Evolutionary conservation across 2,329 filamentous ascomycete genomes (phyloP), one percentile per base, ranked within the genome.

Genomic region (Penicillium sp.): DNA sequence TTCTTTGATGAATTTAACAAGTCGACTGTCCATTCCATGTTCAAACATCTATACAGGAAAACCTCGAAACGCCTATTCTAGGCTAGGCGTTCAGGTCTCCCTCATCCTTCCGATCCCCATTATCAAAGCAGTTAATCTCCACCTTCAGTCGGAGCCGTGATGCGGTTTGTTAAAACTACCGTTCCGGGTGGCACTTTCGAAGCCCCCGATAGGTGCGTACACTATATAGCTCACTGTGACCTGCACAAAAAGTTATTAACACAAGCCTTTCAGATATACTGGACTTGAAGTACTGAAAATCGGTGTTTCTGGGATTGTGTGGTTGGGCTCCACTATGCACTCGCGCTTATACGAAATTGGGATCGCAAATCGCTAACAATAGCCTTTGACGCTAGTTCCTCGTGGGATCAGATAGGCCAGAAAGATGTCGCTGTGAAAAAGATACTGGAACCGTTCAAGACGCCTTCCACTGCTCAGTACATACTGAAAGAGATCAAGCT

Each of bases 401-500:
- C 93, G 51, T 92, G 91, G 78, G 93, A 97, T 76, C 91, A 97
- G 79, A 90, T 97, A 75, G 97, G 92, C 56, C 89, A 85, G 74
- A 91, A 96, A 76, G 91, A 91, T 77, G 93, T 97, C 58, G 93
- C 93, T 58, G 91, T 97, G 73, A 97, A 97, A 84, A 97, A 97
- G 85, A 97, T 97, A 71, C 97, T 97, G 91, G 97, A 97, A 81
- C 93, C 93, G 10, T 97, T 97, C 78, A 96, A 91, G 81, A 97
- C 93, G 16, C 91, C 94, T 0, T 93, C 97, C 54, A 82, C 97
- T 44, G 93, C 93, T 53, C 97, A 97, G 81, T 84, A 93, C 71
- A 97, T 93, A 62, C 97, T 97, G 75, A 86, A 93, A 71, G 94
- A 99, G 76, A 79, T 99, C 70, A 97, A 97, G 80, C 84, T 97